phyloP scores from a whole-genome alignment of 2,329 filamentous ascomycete genomes.

The Fusarium sp. region DNA sequence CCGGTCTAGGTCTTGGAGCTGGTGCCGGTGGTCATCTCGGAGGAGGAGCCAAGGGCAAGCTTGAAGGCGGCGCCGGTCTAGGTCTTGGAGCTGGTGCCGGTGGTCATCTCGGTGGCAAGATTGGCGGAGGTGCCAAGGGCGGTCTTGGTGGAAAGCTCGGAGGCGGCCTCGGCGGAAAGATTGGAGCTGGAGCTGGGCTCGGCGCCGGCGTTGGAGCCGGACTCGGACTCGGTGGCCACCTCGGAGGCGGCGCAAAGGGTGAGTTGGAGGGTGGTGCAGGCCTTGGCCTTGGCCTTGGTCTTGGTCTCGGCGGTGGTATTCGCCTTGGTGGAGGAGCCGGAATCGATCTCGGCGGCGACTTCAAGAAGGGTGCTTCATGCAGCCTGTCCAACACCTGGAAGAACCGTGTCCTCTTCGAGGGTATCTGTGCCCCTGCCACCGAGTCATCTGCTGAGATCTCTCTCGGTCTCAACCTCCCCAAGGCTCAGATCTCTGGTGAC shows the following conservation, averaged over 20 bases:
- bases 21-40: neutral
- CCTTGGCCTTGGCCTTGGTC: neutral
- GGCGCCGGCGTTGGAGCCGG: neutral
- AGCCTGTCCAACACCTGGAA: conserved; percentile 31
- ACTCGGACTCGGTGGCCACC: neutral
- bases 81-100: conserved; percentile 6
- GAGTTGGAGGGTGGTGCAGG: neutral
- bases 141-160: neutral
- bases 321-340: conserved; percentile 14
- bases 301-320: neutral
- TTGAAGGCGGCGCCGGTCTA: neutral
- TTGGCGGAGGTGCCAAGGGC: neutral
- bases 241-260: neutral
- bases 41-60: neutral
- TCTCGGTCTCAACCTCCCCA: conserved; percentile 40
- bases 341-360: neutral
- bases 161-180: neutral
- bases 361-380: conserved; percentile 22
- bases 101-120: neutral
- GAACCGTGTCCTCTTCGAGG: conserved; percentile 31
- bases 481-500: conserved; percentile 56
- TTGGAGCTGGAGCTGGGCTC: neutral
- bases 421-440: conserved; percentile 32
- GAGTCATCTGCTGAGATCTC: conserved; percentile 33
- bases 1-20: neutral